Evolutionary conservation across 1,284 basidiomycete species (phyloP), one percentile per base, ranked within the genome.

Genomic region (Naganishia liquefaciens): DNA sequence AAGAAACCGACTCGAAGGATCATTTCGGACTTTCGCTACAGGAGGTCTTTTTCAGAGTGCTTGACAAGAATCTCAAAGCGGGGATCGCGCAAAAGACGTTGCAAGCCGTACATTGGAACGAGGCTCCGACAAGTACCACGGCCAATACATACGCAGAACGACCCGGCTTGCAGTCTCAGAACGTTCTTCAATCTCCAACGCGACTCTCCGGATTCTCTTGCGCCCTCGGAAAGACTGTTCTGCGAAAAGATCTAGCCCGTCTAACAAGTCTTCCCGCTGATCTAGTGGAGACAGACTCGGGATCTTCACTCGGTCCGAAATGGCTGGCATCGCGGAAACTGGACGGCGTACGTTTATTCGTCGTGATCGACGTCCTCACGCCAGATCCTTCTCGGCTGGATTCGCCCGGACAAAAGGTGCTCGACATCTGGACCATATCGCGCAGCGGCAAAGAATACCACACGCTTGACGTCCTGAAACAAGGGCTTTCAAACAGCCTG

Each of bases 251-350:
- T 21, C 40, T 68, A 11, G 40, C 53, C 19, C 55, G 62, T 2
- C 47, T 73, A 1, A 71, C 73, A 60, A 57, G 28, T 37, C 44
- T 28, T 37, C n/a, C 57, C 15, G 33, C 33, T 13, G 33, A 37
- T 37, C 13, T 13, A 7, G 13, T 10, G 4, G 2, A 37, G 10
- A 2, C 33, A 37, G 33, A 44, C 7, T 39, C 57, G 2, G n/a
- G n/a, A 40, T 21, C 23, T 9, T 23, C 27, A 40, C 17, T 25
- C 30, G 10, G 5, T 28, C 44, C 64, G 7, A 42, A 44, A 11
- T 78, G 76, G 76, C 77, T 70, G 50, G 76, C 73, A 10, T 76
- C 74, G 13, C 70, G 77, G 9, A 79, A 79, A 55, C 71, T 78
- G 4, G 77, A 79, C 63, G 77, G 77, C 1, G 73, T 77, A 1